Evolutionary conservation across 2,329 filamentous ascomycete species (phyloP), one percentile per base, ranked within the genome.

Genomic region (Arthrinium phaeospermum): DNA sequence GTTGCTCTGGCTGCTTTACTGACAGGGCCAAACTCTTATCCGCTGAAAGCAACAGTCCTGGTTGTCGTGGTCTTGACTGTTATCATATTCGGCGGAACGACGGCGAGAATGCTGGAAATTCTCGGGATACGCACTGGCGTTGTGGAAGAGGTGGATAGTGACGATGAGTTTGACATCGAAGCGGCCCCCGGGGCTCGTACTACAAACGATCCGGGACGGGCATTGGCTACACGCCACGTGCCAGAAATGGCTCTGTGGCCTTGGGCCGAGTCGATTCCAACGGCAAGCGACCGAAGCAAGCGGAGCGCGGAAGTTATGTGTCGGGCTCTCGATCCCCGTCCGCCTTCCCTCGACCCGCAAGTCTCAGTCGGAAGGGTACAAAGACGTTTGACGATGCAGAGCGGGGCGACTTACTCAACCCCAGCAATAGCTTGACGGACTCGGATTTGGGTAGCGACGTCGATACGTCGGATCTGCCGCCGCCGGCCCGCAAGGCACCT

Each of bases 91-190:
- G 96, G 96, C 71, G 96, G 96, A 70, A 99, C 96, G 8, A 99
- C 96, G 0, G 95, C 96, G 16, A 92, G 96, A 71, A 99, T 99
- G 96, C 87, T 99, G 24, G 96, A 99, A 81, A 99, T 99, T 71
- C 85, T 98, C 22, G 93, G 95, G n/a, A 99, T 99, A 74, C 91
- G 94, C 72, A 99, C 96, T 0, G 96, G 96, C 0, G 96, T 99
- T 0, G 94, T 98, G 0, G 96, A 99, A 78, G 96, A 99, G 81
- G 93, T 97, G 64, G 96, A 99, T 80, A 98, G 94, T 64, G 96
- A 99, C 80, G 96, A 99, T 80, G 96, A 99, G 82, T 99, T 99
- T 78, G 96, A 99, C 80, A 99, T 98, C 74, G 96, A 98, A 81
- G 85, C 87, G 16, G 91, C 93, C 70, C 89, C 89, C 24, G 88